These are phyloP conservation scores for Ustulina deusta DNA, from an alignment of 2,329 filamentous ascomycete species.

Conservation along the genomic window DNA sequence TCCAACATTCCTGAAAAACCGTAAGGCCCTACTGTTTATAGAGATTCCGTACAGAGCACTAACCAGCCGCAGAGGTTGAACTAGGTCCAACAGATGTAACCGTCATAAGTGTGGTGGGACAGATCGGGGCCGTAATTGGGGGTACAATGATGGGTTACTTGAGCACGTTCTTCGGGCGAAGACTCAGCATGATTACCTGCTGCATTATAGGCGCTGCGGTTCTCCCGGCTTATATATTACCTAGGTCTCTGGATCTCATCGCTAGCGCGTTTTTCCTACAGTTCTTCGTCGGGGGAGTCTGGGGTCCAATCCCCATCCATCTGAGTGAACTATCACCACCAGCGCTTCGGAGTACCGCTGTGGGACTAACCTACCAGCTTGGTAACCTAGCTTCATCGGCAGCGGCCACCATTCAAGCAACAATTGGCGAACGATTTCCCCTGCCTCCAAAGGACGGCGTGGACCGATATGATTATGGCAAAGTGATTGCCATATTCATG, in stretches of 20 bases:
- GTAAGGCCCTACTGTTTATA: conserved; percentile 17
- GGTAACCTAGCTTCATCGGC: conserved; percentile 40
- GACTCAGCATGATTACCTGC: conserved; percentile 39
- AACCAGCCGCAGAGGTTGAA: conserved; percentile 34
- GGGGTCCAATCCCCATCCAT: conserved; percentile 39
- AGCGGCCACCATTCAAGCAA: conserved; percentile 39
- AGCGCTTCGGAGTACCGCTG: conserved; percentile 29
- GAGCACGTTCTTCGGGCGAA: conserved; percentile 39
- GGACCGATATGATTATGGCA: conserved; percentile 39
- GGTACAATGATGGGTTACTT: conserved; percentile 30
- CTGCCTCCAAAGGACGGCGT: conserved; percentile 36
- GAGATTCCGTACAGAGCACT: not conserved
- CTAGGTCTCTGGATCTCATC: conserved; percentile 33
- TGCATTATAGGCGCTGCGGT: conserved; percentile 35
- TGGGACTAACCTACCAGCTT: conserved; percentile 40
- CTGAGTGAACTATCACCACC: conserved; percentile 40
- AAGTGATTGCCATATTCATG: conserved; percentile 39
- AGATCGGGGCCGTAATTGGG: conserved; percentile 33
- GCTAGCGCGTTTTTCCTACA: conserved; percentile 34
- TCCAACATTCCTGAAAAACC: conserved; percentile 41
- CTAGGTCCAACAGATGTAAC: conserved; percentile 35
- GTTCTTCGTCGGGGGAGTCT: conserved; percentile 36
- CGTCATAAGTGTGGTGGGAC: conserved; percentile 36
- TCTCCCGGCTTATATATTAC: conserved; percentile 34
- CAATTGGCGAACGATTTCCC: conserved; percentile 38